phyloP scores from a whole-genome alignment of 139 green algal species.

The Ulvella scutata region DNA sequence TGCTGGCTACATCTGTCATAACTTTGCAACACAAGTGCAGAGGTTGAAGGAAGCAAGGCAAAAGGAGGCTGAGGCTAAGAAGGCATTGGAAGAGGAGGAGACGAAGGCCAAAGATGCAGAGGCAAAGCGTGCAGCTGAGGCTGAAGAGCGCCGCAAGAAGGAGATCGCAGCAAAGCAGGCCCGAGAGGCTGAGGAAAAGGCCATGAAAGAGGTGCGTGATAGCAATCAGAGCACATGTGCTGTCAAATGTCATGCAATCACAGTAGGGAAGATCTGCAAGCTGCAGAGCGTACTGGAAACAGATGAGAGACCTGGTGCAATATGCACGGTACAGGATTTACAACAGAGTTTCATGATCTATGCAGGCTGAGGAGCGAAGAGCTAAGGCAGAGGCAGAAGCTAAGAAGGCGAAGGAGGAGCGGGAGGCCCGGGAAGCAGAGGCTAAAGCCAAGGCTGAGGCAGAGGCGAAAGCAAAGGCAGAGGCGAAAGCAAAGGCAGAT shows the following conservation, averaged over 20 bases:
- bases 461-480: not conserved
- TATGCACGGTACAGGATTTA: too few species aligned
- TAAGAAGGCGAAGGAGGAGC: slow-evolving; percentile 2
- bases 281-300: too few species aligned
- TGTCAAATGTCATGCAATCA: too few species aligned
- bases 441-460: not conserved
- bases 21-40: too few species aligned
- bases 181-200: not conserved
- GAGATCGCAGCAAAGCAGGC: not conserved
- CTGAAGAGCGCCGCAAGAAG: not conserved
- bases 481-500: not conserved
- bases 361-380: not conserved
- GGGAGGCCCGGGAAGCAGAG: not conserved
- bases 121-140: not conserved
- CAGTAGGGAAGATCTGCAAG: too few species aligned
- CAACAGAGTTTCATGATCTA: too few species aligned
- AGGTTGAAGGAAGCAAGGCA: not conserved
- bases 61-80: not conserved
- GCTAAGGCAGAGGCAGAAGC: not conserved
- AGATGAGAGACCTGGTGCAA: too few species aligned
- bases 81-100: not conserved
- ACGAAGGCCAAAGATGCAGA: not conserved
- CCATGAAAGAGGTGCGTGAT: too few species aligned
- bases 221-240: too few species aligned
- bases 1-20: too few species aligned